Percentiles rank a stretch among this genome's conserved stretches.
phyloP scores from a whole-genome alignment of 2,329 filamentous ascomycete species.

The Penicillium crustosum region DNA sequence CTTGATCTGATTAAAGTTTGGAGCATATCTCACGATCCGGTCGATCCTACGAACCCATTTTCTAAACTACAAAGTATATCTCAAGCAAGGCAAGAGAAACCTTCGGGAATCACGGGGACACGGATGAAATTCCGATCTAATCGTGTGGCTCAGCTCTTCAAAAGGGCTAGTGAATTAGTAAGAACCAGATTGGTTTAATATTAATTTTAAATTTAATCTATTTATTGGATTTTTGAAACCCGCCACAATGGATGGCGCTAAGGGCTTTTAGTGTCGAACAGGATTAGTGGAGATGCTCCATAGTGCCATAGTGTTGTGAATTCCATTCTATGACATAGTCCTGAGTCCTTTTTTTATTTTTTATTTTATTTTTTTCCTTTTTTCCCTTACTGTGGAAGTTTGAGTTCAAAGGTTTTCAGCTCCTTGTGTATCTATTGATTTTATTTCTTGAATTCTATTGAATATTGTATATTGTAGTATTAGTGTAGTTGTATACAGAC shows the following conservation, averaged over 20 bases:
- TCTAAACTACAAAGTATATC: conserved; percentile 1
- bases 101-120: not conserved
- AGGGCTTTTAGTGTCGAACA: conserved; percentile 5
- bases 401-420: not conserved
- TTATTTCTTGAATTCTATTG: not conserved
- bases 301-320: not conserved
- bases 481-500: too few relatives aligned
- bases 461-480: not conserved
- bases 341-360: not conserved
- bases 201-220: not conserved
- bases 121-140: conserved; percentile 5
- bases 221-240: conserved; percentile 1
- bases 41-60: conserved; percentile 5
- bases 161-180: not conserved
- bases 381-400: not conserved
- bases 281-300: conserved; percentile 6
- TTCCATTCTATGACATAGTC: not conserved
- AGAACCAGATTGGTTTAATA: not conserved
- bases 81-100: not conserved
- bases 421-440: not conserved
- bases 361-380: not conserved
- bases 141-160: conserved; percentile 20
- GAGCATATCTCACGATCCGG: not conserved
- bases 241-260: conserved; percentile 1
- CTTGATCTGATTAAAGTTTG: not conserved